phyloP scores from a whole-genome alignment of 2,329 filamentous ascomycete genomes.

The Trichoderma polysporum region DNA sequence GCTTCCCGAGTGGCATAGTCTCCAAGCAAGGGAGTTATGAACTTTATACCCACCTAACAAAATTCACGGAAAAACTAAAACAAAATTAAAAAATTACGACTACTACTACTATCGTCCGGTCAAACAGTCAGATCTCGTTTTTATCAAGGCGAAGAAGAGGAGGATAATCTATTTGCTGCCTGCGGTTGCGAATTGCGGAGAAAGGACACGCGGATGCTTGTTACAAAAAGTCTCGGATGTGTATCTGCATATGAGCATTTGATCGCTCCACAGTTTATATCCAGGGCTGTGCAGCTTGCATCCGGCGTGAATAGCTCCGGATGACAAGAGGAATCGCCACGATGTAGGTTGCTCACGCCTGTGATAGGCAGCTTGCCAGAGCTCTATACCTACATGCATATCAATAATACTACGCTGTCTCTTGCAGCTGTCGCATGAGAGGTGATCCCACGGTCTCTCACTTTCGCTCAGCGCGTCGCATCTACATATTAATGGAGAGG shows the following conservation, averaged over 20 bases:
- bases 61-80: not conserved
- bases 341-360: not conserved
- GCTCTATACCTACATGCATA: not conserved
- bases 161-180: too few species aligned
- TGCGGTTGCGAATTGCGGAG: not conserved
- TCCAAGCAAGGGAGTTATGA: slow-evolving; percentile 1
- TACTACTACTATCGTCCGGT: not conserved
- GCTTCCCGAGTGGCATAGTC: slow-evolving; percentile 4
- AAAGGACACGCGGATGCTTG: not conserved
- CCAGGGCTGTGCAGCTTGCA: not conserved
- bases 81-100: not conserved
- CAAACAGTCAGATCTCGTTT: too few species aligned
- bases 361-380: not conserved
- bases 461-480: not conserved
- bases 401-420: not conserved
- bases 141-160: too few species aligned
- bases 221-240: not conserved
- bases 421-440: not conserved
- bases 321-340: not conserved
- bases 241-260: not conserved
- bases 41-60: not conserved
- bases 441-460: too few species aligned
- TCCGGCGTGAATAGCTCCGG: not conserved
- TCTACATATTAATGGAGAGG: not conserved
- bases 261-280: not conserved